These are phyloP conservation scores for Rhodamnia argentea DNA, from an alignment of 345 rosid genomes.

Conservation along the genomic window DNA sequence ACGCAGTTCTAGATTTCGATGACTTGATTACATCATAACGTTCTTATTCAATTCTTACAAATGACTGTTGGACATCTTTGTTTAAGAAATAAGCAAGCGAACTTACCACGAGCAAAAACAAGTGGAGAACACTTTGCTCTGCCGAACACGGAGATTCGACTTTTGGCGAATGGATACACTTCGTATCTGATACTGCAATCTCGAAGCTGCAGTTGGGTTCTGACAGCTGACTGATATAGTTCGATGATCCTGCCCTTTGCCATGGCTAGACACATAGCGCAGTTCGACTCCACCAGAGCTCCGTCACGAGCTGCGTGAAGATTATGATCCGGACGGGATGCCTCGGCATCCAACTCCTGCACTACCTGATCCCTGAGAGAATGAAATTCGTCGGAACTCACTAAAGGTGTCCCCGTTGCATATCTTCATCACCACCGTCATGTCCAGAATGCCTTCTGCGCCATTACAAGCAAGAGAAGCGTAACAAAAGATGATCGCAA, in stretches of 20 bases:
- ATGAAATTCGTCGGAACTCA: too few relatives aligned
- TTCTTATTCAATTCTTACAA: neutral
- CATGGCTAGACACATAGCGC: neutral
- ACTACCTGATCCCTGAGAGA: too few relatives aligned
- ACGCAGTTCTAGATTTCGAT: accelerated
- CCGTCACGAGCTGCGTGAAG: neutral
- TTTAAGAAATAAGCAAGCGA: too few relatives aligned
- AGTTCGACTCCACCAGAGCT: neutral
- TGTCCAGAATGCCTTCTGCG: too few relatives aligned
- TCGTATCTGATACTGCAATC: neutral
- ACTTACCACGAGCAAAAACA: neutral
- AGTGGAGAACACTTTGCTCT: neutral
- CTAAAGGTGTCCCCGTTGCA: neutral
- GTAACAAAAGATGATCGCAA: too few relatives aligned
- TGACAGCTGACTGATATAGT: neutral
- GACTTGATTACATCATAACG: neutral
- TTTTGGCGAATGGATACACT: neutral
- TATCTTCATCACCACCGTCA: too few relatives aligned
- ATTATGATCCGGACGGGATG: neutral
- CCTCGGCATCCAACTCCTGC: neutral
- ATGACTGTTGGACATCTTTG: too few relatives aligned
- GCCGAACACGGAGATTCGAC: neutral
- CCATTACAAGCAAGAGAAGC: too few relatives aligned
- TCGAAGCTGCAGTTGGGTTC: neutral
- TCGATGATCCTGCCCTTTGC: neutral